These are phyloP conservation scores for Quercus rubra DNA, from an alignment of 306 rosid genomes.

Conservation along the genomic window DNA sequence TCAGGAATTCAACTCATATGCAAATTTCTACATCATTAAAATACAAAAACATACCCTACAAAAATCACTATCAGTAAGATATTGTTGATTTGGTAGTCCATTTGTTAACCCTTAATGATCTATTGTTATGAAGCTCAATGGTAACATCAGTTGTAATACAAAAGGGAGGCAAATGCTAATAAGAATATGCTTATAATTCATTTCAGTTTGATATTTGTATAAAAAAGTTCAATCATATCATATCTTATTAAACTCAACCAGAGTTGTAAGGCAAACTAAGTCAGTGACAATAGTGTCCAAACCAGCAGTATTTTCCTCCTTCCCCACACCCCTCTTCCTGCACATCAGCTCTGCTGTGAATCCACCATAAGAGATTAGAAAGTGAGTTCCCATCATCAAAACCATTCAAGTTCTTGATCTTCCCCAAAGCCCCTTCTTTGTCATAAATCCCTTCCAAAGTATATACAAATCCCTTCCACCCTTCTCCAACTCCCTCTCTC, in stretches of 20 bases:
- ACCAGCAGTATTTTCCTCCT: slow-evolving; percentile 27
- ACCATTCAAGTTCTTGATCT: slow-evolving; percentile 45
- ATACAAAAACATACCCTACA: background rate
- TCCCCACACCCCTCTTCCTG: slow-evolving; percentile 12
- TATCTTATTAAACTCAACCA: background rate
- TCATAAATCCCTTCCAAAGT: slow-evolving; percentile 63
- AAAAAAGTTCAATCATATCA: background rate
- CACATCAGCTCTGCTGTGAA: slow-evolving; percentile 53
- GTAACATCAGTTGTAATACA: background rate
- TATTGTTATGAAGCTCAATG: background rate
- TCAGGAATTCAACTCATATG: background rate
- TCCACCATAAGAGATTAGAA: slow-evolving; percentile 85
- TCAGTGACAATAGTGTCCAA: slow-evolving; percentile 35
- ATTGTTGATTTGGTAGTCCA: background rate
- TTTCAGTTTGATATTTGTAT: background rate
- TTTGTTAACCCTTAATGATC: background rate
- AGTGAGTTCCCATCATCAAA: slow-evolving; percentile 76
- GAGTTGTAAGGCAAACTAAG: background rate
- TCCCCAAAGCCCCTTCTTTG: slow-evolving; percentile 46
- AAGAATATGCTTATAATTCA: background rate
- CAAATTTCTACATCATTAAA: background rate
- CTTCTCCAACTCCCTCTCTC: slow-evolving; percentile 75
- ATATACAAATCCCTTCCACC: slow-evolving; percentile 82
- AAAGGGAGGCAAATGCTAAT: background rate
- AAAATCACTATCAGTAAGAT: background rate